Evolutionary conservation across 1,284 basidiomycete genomes (phyloP).

Genomic region (Microbotryum intermedium): DNA sequence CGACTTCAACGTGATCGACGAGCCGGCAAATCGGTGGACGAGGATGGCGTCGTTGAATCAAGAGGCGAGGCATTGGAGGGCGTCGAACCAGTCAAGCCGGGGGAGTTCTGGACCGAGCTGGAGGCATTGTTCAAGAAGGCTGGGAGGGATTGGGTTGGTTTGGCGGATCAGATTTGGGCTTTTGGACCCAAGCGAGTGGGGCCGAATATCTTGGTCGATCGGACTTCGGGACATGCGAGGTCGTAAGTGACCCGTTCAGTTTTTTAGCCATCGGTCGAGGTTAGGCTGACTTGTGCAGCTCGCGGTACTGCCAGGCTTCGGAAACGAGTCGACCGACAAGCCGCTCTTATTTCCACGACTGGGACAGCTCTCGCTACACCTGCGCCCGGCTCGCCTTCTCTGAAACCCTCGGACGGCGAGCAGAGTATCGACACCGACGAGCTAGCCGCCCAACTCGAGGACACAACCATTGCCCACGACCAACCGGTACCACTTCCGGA

Average conservation of each 20-base stretch:
- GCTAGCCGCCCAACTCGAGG: slow-evolving; percentile 15
- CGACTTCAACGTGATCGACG: slow-evolving; percentile 28
- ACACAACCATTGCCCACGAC: slow-evolving; percentile 8
- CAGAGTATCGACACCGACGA: slow-evolving; percentile 9
- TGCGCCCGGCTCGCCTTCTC: slow-evolving; percentile 15
- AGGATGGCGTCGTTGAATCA: slow-evolving; percentile 37
- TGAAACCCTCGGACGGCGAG: slow-evolving; percentile 7
- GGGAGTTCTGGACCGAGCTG: slow-evolving; percentile 73
- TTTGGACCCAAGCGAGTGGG: slow-evolving; percentile 86
- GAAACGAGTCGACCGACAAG: slow-evolving; percentile 26
- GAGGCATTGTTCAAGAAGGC: slow-evolving; percentile 56
- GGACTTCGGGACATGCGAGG: slow-evolving; percentile 36
- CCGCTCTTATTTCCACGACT: slow-evolving; percentile 15
- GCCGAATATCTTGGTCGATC: slow-evolving; percentile 76
- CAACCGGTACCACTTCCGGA: slow-evolving; percentile 13
- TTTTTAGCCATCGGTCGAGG: background rate
- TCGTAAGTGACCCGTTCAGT: slow-evolving; percentile 31
- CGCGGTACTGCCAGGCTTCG: slow-evolving; percentile 15
- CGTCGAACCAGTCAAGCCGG: slow-evolving; percentile 51
- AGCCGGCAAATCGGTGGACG: slow-evolving; percentile 27
- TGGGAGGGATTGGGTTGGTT: slow-evolving; percentile 71
- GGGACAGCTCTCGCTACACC: slow-evolving; percentile 6
- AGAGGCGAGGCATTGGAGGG: slow-evolving; percentile 42
- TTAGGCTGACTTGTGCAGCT: background rate
- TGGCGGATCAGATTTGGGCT: slow-evolving; percentile 71